Evolutionary conservation across 257 asterid species (phyloP).

Genomic region (Ocimum tenuiflorum): DNA sequence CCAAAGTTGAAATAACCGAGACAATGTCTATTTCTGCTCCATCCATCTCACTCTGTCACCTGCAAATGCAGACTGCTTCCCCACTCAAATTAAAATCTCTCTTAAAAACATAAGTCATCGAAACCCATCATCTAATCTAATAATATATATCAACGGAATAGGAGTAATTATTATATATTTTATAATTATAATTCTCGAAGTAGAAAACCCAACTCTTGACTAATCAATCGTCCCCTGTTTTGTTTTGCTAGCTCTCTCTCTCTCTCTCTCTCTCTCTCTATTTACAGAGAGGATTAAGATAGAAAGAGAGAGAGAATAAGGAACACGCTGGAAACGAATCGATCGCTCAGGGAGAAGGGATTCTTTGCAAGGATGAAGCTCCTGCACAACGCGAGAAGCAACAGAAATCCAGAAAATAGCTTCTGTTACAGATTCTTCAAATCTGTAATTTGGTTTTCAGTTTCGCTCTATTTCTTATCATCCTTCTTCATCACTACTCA

Average conservation of each 20-base stretch:
- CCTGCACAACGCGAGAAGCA: slow-evolving; percentile 18
- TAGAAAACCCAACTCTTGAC: slow-evolving; percentile 49
- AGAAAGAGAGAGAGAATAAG: slow-evolving; percentile 11
- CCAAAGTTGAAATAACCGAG: slow-evolving; percentile 22
- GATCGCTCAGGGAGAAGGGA: slow-evolving; percentile 44
- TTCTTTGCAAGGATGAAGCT: slow-evolving; percentile 68
- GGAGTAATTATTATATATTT: background rate
- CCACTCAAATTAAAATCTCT: background rate
- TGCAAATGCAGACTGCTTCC: slow-evolving; percentile 16
- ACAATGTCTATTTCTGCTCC: slow-evolving; percentile 49
- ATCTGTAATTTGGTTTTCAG: slow-evolving; percentile 64
- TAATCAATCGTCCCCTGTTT: slow-evolving; percentile 23
- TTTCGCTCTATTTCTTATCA: slow-evolving; percentile 49
- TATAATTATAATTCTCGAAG: slow-evolving; percentile 27
- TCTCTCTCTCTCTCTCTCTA: background rate
- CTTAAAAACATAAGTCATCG: slow-evolving; percentile 16
- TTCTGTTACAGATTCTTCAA: slow-evolving; percentile 49
- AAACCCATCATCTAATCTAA: slow-evolving; percentile 12
- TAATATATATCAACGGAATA: no score
- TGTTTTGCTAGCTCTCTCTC: no score
- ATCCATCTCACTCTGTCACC: slow-evolving; percentile 23
- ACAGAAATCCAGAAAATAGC: slow-evolving; percentile 11
- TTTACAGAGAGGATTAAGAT: slow-evolving; percentile 26
- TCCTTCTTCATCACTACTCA: slow-evolving; percentile 48
- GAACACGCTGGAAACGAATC: slow-evolving; percentile 30